Conservation (phyloP, 78 protist species). For the Cavenderia fasciculata region DNA sequence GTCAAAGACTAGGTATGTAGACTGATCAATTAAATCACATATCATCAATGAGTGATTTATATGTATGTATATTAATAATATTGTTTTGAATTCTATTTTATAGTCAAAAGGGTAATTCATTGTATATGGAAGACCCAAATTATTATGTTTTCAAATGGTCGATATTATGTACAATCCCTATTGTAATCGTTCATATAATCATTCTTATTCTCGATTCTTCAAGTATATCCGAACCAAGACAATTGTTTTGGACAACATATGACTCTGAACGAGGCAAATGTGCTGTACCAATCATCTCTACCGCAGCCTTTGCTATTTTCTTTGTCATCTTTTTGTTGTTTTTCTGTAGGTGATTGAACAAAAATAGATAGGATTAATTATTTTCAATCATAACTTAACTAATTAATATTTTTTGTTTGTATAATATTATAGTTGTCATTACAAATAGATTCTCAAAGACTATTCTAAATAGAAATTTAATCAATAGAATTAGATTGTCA, state of each 20-base stretch:
- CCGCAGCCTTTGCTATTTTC: conserved; percentile 62
- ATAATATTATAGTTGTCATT: conserved; percentile 11
- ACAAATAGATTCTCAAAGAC: conserved; percentile 52
- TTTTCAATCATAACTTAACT: background rate
- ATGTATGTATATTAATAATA: conserved; percentile 8
- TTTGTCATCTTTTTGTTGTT: conserved; percentile 54
- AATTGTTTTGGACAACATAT: conserved; percentile 28
- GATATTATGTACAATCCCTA: conserved; percentile 28
- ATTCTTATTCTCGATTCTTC: conserved; percentile 40
- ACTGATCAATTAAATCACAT: background rate
- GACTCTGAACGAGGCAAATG: conserved; percentile 18
- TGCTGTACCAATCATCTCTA: conserved; percentile 54
- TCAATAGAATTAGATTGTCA: conserved; percentile 39
- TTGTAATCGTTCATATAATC: conserved; percentile 15
- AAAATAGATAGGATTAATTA: background rate
- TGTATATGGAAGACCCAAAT: conserved; percentile 62
- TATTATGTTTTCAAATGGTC: conserved; percentile 41
- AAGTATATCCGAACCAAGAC: conserved; percentile 3
- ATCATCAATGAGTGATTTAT: background rate
- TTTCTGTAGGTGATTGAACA: conserved; percentile 17
- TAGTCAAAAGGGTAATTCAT: conserved; percentile 18
- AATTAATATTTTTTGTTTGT: background rate
- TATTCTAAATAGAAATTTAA: conserved; percentile 19
- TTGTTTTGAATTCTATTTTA: background rate
- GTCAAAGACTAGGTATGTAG: conserved; percentile 65